Percentiles rank a stretch among this genome's conserved stretches.
Evolutionary conservation across 2,329 filamentous ascomycete species (phyloP).

Genomic region (Fonsecaea nubica): DNA sequence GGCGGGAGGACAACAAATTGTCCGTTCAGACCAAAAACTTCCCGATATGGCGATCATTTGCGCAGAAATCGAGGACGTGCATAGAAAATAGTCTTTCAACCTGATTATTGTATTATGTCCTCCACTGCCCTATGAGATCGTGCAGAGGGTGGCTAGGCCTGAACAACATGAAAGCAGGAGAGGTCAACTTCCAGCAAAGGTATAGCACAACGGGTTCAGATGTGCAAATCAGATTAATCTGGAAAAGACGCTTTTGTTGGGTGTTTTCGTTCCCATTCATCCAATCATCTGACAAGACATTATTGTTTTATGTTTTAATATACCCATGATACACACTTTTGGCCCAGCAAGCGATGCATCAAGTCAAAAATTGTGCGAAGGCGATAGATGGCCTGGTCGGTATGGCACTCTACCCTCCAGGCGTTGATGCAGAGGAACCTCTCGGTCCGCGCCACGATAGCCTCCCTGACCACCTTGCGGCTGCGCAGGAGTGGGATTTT

Average conservation of each 20-base stretch:
- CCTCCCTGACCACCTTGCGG: constrained; percentile 17
- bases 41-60: not conserved
- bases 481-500: constrained; percentile 11
- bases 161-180: not conserved
- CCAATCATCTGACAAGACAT: constrained; percentile 7
- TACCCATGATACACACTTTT: constrained; percentile 9
- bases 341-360: not conserved
- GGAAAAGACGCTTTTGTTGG: not conserved
- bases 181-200: not conserved
- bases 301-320: constrained; percentile 8
- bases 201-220: not conserved
- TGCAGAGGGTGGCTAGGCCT: not conserved
- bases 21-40: too few relatives aligned
- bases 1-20: too few relatives aligned
- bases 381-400: constrained; percentile 29
- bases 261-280: constrained; percentile 1
- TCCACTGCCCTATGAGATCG: not conserved
- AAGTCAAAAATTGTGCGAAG: constrained; percentile 34
- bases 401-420: constrained; percentile 29
- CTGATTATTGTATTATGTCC: not conserved
- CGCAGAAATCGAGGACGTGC: not conserved
- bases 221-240: not conserved
- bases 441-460: constrained; percentile 31
- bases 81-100: not conserved
- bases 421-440: constrained; percentile 33